Conservation (phyloP, 2,329 filamentous ascomycete genomes). For the Alternaria tenuissima region DNA sequence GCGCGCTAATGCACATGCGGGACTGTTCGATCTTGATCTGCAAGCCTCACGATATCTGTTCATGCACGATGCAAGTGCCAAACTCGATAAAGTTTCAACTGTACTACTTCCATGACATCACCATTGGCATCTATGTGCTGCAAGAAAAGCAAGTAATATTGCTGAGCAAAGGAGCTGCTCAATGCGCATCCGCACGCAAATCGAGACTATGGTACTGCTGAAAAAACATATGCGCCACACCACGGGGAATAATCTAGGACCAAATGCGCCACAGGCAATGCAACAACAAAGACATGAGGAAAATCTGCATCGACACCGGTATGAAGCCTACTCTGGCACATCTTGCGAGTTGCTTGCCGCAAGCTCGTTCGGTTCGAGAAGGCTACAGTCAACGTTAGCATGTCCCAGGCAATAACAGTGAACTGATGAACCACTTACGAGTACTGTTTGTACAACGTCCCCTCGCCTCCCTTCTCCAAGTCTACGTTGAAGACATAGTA, state of each 20-base stretch:
- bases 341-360: conserved; percentile 41
- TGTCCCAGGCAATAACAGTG: not conserved
- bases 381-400: conserved; percentile 35
- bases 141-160: conserved; percentile 8
- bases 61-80: conserved; percentile 8
- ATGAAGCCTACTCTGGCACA: conserved; percentile 34
- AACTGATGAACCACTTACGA: conserved; percentile 71
- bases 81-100: conserved; percentile 3
- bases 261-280: conserved; percentile 41
- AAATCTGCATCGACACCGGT: conserved; percentile 10
- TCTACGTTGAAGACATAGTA: conserved; percentile 97
- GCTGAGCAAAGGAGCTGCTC: conserved; percentile 1
- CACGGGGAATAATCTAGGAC: conserved; percentile 33
- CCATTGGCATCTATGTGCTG: not conserved
- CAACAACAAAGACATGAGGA: conserved; percentile 21
- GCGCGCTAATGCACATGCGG: conserved; percentile 24
- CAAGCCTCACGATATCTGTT: conserved; percentile 21
- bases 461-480: conserved; percentile 92
- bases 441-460: conserved; percentile 88
- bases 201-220: conserved; percentile 1
- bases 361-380: conserved; percentile 49
- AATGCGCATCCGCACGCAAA: conserved; percentile 4
- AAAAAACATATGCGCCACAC: conserved; percentile 21
- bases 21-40: conserved; percentile 12
- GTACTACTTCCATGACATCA: conserved; percentile 17